Percentiles rank a stretch among this genome's conserved stretches.
Conservation (phyloP, 768 basidiomycete species). For the Phanerochaete carnosa region DNA sequence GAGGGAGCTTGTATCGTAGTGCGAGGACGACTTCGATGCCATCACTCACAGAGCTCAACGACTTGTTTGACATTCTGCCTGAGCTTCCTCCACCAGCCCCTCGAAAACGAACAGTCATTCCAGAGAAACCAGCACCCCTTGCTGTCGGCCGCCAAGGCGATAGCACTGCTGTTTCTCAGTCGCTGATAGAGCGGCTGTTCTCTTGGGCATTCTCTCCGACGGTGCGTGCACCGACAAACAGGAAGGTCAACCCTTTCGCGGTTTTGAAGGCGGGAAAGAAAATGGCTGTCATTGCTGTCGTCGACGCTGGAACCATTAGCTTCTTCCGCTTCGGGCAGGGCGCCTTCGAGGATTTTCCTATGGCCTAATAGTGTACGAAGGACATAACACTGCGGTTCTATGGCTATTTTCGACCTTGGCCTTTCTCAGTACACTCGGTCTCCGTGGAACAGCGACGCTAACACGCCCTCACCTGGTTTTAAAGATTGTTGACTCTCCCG, state of each 20-base stretch:
- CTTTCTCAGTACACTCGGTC: no score
- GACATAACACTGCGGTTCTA: neutral
- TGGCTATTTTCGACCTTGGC: no score
- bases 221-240: conserved; percentile 18
- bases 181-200: conserved; percentile 12
- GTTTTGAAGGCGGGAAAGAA: conserved; percentile 83
- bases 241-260: conserved; percentile 69
- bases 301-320: conserved; percentile 82
- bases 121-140: conserved; percentile 15
- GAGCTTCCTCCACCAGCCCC: conserved; percentile 60
- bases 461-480: no score
- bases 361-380: conserved; percentile 30
- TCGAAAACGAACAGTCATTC: conserved; percentile 31
- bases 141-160: neutral
- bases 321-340: conserved; percentile 89
- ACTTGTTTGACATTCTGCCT: conserved; percentile 69
- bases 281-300: conserved; percentile 79
- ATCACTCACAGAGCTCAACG: conserved; percentile 69
- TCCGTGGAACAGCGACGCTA: no score
- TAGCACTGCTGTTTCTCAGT: neutral
- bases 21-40: conserved; percentile 83
- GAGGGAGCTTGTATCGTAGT: conserved; percentile 36
- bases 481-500: no score
- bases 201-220: conserved; percentile 20
- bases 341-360: conserved; percentile 81